phyloP scores from a whole-genome alignment of 768 basidiomycete genomes.

The Chalciporus sphaerocephalus region DNA sequence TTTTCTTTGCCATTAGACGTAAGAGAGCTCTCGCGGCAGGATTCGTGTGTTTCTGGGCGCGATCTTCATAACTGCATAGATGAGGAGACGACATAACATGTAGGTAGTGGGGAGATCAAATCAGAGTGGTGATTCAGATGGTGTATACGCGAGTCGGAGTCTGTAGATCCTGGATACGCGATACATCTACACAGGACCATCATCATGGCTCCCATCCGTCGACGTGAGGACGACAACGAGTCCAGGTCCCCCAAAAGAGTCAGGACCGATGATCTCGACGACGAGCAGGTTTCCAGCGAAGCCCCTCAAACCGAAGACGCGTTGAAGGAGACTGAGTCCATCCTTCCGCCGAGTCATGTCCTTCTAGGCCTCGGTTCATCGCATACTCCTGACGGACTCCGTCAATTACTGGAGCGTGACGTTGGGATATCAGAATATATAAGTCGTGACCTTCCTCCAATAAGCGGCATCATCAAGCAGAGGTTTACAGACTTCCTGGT shows the following conservation, averaged over 20 bases:
- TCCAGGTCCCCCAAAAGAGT: conserved; percentile 37
- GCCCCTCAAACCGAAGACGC: not conserved
- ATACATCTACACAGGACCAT: not conserved
- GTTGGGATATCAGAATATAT: conserved; percentile 92
- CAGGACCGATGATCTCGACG: conserved; percentile 12
- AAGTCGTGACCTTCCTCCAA: conserved; percentile 58
- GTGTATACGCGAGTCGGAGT: not conserved
- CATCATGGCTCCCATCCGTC: conserved; percentile 34
- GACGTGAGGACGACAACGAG: conserved; percentile 48
- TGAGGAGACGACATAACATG: conserved; percentile 33
- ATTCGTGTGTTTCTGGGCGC: conserved; percentile 58
- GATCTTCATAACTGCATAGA: conserved; percentile 55
- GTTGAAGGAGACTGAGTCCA: conserved; percentile 16
- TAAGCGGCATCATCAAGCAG: conserved; percentile 96
- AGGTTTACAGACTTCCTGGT: conserved; percentile 97
- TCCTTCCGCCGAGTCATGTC: conserved; percentile 71
- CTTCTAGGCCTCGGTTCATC: conserved; percentile 60
- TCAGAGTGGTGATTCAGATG: too few relatives aligned
- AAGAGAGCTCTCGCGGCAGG: conserved; percentile 77
- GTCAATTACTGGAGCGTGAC: conserved; percentile 65
- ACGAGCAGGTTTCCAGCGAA: conserved; percentile 5
- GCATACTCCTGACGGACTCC: conserved; percentile 47
- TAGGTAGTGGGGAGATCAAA: too few relatives aligned
- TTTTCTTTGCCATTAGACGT: conserved; percentile 78
- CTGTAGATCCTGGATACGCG: not conserved